Evolutionary conservation across 2,329 filamentous ascomycete species (phyloP).

Genomic region (Fusarium sp.): DNA sequence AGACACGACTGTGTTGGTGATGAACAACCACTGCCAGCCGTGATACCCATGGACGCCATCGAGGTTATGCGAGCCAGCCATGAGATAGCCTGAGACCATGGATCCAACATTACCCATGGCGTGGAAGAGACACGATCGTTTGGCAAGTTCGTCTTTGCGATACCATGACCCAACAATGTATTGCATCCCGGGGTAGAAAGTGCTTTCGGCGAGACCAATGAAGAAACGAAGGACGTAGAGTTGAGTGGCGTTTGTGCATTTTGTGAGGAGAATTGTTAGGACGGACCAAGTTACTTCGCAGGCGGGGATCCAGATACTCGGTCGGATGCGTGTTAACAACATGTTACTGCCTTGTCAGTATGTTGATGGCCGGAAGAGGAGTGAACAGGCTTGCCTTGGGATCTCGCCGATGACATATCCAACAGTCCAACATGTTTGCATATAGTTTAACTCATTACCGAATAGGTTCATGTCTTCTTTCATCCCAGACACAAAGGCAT

Average conservation of each 20-base stretch:
- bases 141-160: slow-evolving; percentile 55
- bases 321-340: slow-evolving; percentile 52
- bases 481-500: slow-evolving; percentile 52
- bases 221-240: slow-evolving; percentile 57
- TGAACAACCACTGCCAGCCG: slow-evolving; percentile 58
- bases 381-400: slow-evolving; percentile 38
- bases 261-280: slow-evolving; percentile 43
- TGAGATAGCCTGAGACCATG: slow-evolving; percentile 48
- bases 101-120: slow-evolving; percentile 45
- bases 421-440: slow-evolving; percentile 64
- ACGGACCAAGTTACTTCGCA: slow-evolving; percentile 48
- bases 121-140: slow-evolving; percentile 56
- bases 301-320: slow-evolving; percentile 54
- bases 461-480: slow-evolving; percentile 63
- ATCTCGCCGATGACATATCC: slow-evolving; percentile 66
- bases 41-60: slow-evolving; percentile 57
- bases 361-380: too few relatives aligned
- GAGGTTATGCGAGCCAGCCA: slow-evolving; percentile 53
- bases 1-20: slow-evolving; percentile 51
- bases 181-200: slow-evolving; percentile 53
- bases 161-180: slow-evolving; percentile 58
- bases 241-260: slow-evolving; percentile 48
- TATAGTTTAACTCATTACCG: slow-evolving; percentile 59
- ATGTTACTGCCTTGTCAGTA: slow-evolving; percentile 40
- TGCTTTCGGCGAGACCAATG: slow-evolving; percentile 53